Evolutionary conservation across 345 rosid genomes (phyloP), one percentile per base, ranked within the genome.

Genomic region (Carallia pectinifolia): DNA sequence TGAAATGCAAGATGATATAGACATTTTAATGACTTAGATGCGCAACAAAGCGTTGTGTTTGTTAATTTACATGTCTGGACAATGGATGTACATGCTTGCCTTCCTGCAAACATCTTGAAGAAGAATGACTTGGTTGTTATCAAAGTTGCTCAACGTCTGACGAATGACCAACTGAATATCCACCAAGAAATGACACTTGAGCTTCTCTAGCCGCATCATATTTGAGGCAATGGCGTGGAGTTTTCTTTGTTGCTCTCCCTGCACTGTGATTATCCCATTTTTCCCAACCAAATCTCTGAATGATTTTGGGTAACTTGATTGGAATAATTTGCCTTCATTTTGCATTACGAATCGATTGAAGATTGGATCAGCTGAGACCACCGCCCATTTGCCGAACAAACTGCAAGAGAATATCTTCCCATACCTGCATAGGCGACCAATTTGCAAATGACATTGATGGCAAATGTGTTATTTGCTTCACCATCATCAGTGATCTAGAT

Each of bases 71-170:
- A 7, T 9, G 15, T 27, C 27, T 60, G 23, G 23, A 23, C 23
- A 23, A 15, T 2, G 1, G 36, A 23, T 47, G 38, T 27, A 6
- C n/a, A 13, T 53, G 71, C 84, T 81, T 78, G 66, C 96, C 98
- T 86, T 88, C 74, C 98, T 88, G 61, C 98, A 88, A 52, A 87
- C 82, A 79, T 92, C 96, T 62, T 90, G 95, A 50, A 92, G 96
- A 39, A 74, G 77, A 30, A 92, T 73, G 50, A 82, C 81, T 74
- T 85, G 89, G 56, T 82, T 73, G 34, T 84, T 71, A n/a, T 69
- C 67, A 70, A 87, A 79, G 7, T 70, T 66, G 48, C 71, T 74
- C 44, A 88, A 52, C 1, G 83, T 85, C 55, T 76, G 82, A 59
- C 73, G 78, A 90, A 92, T 77, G 38, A 90, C 87, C 6, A 61